Evolutionary conservation across 2,329 filamentous ascomycete genomes (phyloP).

Genomic region (Fusarium chlamydosporum): DNA sequence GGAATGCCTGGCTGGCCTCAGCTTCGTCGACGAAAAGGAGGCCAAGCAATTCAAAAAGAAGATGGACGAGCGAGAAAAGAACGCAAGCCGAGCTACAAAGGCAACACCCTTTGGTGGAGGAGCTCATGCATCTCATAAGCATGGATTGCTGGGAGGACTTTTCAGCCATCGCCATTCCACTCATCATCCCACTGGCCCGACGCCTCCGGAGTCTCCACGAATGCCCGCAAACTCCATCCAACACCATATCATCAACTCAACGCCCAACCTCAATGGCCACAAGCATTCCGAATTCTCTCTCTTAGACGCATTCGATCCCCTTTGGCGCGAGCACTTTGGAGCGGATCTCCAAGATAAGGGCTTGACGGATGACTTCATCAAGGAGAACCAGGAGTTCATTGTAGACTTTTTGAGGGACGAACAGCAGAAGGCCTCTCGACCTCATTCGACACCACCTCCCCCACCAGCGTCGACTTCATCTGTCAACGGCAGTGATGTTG

Average conservation of each 20-base stretch:
- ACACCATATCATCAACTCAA: constrained; percentile 58
- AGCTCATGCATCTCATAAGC: constrained; percentile 58
- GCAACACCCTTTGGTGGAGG: constrained; percentile 79
- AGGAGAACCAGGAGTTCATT: constrained; percentile 77
- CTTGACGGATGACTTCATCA: constrained; percentile 75
- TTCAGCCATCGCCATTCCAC: constrained; percentile 74
- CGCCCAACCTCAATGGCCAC: constrained; percentile 63
- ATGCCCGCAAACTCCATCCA: constrained; percentile 56
- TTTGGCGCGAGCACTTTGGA: constrained; percentile 76
- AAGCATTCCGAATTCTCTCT: constrained; percentile 67
- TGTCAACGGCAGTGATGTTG: constrained; percentile 52
- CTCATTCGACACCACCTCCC: constrained; percentile 46
- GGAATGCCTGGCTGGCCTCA: constrained; percentile 89
- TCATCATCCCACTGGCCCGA: constrained; percentile 66
- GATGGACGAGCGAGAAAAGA: constrained; percentile 95
- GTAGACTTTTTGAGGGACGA: constrained; percentile 74
- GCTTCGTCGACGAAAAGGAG: constrained; percentile 97
- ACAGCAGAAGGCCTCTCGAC: constrained; percentile 58
- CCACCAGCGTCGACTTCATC: constrained; percentile 51
- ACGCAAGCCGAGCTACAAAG: constrained; percentile 88
- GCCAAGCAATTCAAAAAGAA: constrained; percentile 98
- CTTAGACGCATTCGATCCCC: constrained; percentile 74
- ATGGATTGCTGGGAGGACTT: constrained; percentile 70
- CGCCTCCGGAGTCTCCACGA: constrained; percentile 70
- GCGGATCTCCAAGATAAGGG: constrained; percentile 74